phyloP scores from a whole-genome alignment of 1,284 basidiomycete species.

The Ceratobasidium sp. region DNA sequence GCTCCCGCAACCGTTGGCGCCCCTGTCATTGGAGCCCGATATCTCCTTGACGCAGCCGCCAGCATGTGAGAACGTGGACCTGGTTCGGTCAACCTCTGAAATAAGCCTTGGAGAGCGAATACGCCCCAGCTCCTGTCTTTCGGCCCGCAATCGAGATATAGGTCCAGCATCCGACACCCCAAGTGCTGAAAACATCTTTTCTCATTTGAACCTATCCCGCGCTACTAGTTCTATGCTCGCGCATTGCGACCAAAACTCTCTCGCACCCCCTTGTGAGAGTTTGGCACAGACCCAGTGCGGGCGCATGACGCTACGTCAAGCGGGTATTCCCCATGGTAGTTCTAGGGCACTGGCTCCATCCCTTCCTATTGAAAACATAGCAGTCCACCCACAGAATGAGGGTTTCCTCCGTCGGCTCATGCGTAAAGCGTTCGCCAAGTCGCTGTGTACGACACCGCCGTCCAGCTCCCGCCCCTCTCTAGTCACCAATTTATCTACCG shows the following conservation, averaged over 20 bases:
- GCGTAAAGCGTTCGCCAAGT: constrained; percentile 9
- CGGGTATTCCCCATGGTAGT: constrained; percentile 21
- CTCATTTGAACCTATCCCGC: constrained; percentile 7
- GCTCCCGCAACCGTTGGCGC: too few species aligned
- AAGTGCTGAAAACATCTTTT: neutral
- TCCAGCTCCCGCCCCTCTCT: neutral
- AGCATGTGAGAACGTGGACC: neutral
- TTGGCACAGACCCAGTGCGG: constrained; percentile 18
- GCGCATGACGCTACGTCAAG: constrained; percentile 10
- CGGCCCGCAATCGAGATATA: neutral
- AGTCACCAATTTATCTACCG: neutral
- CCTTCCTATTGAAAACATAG: constrained; percentile 8
- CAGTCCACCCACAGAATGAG: neutral
- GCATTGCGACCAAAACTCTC: constrained; percentile 14
- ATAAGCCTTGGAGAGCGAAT: neutral
- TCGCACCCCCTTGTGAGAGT: constrained; percentile 8
- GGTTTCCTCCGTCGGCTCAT: constrained; percentile 8
- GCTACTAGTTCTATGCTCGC: constrained; percentile 1
- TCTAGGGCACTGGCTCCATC: constrained; percentile 16
- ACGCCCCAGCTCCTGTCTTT: neutral
- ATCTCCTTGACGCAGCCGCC: neutral
- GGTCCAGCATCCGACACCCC: neutral
- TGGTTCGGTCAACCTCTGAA: constrained; percentile 10
- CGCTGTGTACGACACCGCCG: neutral
- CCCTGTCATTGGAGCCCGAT: neutral